Conservation (phyloP, 2,329 filamentous ascomycete genomes). For the Fusarium azukiicola region DNA sequence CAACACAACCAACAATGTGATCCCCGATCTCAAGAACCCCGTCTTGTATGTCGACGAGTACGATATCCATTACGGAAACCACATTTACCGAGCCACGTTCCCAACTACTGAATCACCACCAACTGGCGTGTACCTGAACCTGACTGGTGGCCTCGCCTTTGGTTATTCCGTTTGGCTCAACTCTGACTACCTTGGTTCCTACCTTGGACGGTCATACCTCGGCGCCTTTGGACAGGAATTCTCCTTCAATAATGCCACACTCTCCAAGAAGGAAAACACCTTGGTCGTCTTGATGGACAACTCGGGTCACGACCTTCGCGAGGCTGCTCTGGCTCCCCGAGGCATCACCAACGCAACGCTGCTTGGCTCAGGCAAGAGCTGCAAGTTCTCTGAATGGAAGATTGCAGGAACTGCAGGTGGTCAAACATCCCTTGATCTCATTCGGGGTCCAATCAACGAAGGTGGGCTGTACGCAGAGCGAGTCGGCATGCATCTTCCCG, state of each 20-base stretch:
- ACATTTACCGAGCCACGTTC: slow-evolving; percentile 77
- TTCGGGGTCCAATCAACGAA: slow-evolving; percentile 77
- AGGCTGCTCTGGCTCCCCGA: slow-evolving; percentile 69
- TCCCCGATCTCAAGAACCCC: slow-evolving; percentile 72
- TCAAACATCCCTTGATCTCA: slow-evolving; percentile 73
- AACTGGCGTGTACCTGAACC: slow-evolving; percentile 70
- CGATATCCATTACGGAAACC: slow-evolving; percentile 74
- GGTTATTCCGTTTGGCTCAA: slow-evolving; percentile 80
- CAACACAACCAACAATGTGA: slow-evolving; percentile 69
- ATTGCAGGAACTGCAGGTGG: slow-evolving; percentile 77
- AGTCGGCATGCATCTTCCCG: slow-evolving; percentile 79
- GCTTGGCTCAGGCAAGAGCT: slow-evolving; percentile 58
- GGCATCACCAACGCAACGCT: slow-evolving; percentile 76
- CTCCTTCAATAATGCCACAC: slow-evolving; percentile 72
- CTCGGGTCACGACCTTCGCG: slow-evolving; percentile 78
- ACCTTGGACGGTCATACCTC: slow-evolving; percentile 70
- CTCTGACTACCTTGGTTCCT: slow-evolving; percentile 76
- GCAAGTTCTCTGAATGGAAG: slow-evolving; percentile 75
- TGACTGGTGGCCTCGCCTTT: slow-evolving; percentile 76
- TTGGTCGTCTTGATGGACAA: slow-evolving; percentile 80
- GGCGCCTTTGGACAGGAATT: slow-evolving; percentile 65
- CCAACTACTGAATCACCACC: slow-evolving; percentile 60
- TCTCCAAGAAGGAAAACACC: slow-evolving; percentile 67
- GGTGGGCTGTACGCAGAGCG: slow-evolving; percentile 79
- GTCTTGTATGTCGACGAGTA: slow-evolving; percentile 80